phyloP scores from a whole-genome alignment of 2,329 filamentous ascomycete species.

The Arthrobotrys entomopaga region DNA sequence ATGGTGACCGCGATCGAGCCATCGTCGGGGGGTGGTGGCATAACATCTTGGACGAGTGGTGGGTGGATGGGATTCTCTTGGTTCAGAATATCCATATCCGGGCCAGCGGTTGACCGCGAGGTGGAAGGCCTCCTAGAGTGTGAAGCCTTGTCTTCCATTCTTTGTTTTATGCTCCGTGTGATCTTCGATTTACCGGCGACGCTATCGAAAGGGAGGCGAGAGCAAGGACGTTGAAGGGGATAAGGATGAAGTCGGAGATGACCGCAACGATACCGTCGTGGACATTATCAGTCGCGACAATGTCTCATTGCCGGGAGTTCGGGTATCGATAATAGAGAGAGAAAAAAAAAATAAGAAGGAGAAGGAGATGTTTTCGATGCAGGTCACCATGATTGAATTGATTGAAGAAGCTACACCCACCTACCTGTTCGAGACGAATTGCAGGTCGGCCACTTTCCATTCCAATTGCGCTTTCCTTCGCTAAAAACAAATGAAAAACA shows the following conservation, averaged over 20 bases:
- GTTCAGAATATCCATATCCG: slow-evolving; percentile 80
- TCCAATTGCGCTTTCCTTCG: slow-evolving; percentile 15
- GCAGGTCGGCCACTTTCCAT: slow-evolving; percentile 41
- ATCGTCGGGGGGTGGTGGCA: slow-evolving; percentile 61
- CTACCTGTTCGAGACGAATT: slow-evolving; percentile 28
- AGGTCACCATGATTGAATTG: slow-evolving; percentile 1
- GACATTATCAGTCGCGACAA: slow-evolving; percentile 35
- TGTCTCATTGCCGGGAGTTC: not conserved
- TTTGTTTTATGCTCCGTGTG: slow-evolving; percentile 21
- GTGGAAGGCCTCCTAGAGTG: slow-evolving; percentile 28
- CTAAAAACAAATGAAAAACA: slow-evolving; percentile 28
- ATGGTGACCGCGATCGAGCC: slow-evolving; percentile 21
- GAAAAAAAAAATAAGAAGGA: slow-evolving; percentile 11
- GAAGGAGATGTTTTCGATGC: not conserved
- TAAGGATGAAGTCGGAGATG: slow-evolving; percentile 24
- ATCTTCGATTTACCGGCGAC: not conserved
- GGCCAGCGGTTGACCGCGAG: slow-evolving; percentile 68
- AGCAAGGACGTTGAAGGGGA: slow-evolving; percentile 28
- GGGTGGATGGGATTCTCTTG: slow-evolving; percentile 79
- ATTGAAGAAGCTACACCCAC: slow-evolving; percentile 27
- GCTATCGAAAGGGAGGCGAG: not conserved
- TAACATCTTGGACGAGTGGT: slow-evolving; percentile 55
- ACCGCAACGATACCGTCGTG: slow-evolving; percentile 27
- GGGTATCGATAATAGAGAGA: slow-evolving; percentile 8
- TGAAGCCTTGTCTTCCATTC: slow-evolving; percentile 11